Percentiles rank a stretch among this genome's conserved stretches.
phyloP scores from a whole-genome alignment of 495 filamentous ascomycete genomes.

The Cryomyces minteri region DNA sequence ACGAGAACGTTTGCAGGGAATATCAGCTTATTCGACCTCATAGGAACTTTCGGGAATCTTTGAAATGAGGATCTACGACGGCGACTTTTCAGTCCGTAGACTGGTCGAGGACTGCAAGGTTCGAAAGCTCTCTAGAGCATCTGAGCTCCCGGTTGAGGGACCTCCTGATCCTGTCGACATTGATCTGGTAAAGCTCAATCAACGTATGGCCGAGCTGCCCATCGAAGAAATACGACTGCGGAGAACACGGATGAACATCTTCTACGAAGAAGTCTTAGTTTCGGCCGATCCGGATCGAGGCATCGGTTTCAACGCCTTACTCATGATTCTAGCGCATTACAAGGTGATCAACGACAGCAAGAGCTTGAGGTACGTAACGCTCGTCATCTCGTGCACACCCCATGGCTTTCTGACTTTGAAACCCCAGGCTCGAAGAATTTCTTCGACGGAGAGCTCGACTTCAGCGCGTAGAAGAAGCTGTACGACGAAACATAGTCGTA shows the following conservation, averaged over 20 bases:
- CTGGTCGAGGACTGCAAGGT: conserved; percentile 69
- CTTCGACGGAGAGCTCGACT: conserved; percentile 76
- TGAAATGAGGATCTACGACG: conserved; percentile 92
- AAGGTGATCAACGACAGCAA: conserved; percentile 98
- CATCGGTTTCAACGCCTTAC: conserved; percentile 80
- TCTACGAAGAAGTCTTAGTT: conserved; percentile 93
- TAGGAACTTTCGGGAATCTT: conserved; percentile 82
- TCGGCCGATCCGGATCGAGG: conserved; percentile 75
- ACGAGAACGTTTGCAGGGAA: background rate
- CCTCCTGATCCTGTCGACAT: conserved; percentile 21
- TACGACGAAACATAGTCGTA: conserved; percentile 69
- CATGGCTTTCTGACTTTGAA: conserved; percentile 3
- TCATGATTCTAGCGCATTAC: conserved; percentile 96
- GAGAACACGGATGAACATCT: conserved; percentile 64
- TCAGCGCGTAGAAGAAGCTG: conserved; percentile 91
- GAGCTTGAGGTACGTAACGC: conserved; percentile 46
- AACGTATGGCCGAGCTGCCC: conserved; percentile 58
- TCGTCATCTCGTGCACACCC: background rate
- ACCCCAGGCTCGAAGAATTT: conserved; percentile 68
- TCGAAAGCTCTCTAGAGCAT: conserved; percentile 19
- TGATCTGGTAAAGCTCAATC: conserved; percentile 60
- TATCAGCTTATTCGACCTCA: background rate
- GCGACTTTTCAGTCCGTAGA: conserved; percentile 62
- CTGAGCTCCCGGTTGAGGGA: conserved; percentile 33
- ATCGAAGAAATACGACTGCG: conserved; percentile 51